These are phyloP conservation scores for Didymella lethalis DNA, from an alignment of 2,329 filamentous ascomycete genomes.

Conservation along the genomic window DNA sequence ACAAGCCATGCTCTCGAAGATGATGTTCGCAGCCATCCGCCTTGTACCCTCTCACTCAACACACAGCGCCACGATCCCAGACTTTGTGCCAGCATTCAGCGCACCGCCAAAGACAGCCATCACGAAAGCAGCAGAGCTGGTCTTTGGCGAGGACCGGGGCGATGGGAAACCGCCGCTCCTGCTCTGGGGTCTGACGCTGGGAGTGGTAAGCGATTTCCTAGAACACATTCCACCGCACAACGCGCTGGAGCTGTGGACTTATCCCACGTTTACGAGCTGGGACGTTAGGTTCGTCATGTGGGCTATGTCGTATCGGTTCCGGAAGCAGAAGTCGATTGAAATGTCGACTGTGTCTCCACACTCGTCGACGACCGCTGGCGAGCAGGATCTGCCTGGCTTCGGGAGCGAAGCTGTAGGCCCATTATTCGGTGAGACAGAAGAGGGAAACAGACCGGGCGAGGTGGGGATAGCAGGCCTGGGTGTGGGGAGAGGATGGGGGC, in stretches of 20 bases:
- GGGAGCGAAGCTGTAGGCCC: conserved; percentile 34
- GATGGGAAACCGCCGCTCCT: conserved; percentile 60
- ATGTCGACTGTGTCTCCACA: conserved; percentile 31
- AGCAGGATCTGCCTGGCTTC: conserved; percentile 37
- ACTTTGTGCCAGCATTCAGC: conserved; percentile 53
- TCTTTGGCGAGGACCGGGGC: conserved; percentile 37
- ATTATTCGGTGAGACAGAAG: conserved; percentile 26
- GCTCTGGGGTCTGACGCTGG: conserved; percentile 73
- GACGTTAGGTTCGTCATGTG: conserved; percentile 68
- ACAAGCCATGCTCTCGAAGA: conserved; percentile 66
- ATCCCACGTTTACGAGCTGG: conserved; percentile 71
- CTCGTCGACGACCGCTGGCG: conserved; percentile 27
- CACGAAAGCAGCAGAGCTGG: conserved; percentile 27
- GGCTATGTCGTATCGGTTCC: conserved; percentile 66
- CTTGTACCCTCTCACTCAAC: conserved; percentile 68
- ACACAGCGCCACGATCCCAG: conserved; percentile 63
- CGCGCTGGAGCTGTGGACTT: conserved; percentile 69
- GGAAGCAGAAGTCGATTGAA: conserved; percentile 44
- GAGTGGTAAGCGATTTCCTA: conserved; percentile 72
- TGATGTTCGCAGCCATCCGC: conserved; percentile 72
- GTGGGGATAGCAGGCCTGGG: conserved; percentile 57
- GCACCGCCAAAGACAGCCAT: conserved; percentile 21
- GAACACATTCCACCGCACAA: conserved; percentile 71
- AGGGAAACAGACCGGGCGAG: conserved; percentile 50
- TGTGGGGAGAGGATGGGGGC: conserved; percentile 51